Base-by-base conservation (phyloP, 331 rosid genomes). In the Quercus phellos region DNA sequence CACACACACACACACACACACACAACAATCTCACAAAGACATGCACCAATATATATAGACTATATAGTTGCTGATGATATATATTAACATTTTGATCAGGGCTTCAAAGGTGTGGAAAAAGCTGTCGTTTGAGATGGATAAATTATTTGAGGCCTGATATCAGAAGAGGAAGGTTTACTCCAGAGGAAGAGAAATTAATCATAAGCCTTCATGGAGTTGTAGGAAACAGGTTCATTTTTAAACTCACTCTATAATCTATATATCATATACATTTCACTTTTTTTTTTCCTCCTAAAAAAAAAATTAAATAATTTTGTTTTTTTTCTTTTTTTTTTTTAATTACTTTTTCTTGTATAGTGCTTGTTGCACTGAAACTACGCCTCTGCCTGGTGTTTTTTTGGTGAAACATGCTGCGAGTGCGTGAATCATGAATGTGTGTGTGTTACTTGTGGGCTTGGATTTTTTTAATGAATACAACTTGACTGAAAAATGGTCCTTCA, bases 141-240 rank as follows among this genome's bases (percentile, higher is more conserved):
- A 91, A 91, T 84, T 89, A 91, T 86, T 74, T 91, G 86, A 89
- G 93, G 76, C 96, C 96, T 7, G 96, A 91, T 86, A 91, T 91
- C 84, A 87, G 93, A 84, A 83, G 96, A 91, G 93, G 93, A 72
- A 86, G 93, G 84, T 91, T 91, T 76, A 86, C 93, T 73, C 90
- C 87, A 2, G 96, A 91, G 74, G 96, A 91, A 58, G 93, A 91
- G 81, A 89, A 91, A 74, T 71, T 91, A 89, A 91, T 91, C 75
- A 89, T 91, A 72, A 91, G 88, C 77, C 92, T 91, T 81, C 93
- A 89, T 74, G 91, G 89, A 2, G 89, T 86, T 38, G 92, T 91
- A 55, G 96, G 96, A 59, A 91, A 91, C 85, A 91, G 96, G 96
- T 90, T 46, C 16, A 46, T 58, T 35, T 38, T 38, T 38, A 38